A percentile compares a stretch with the other conserved stretches of the same genome.
Evolutionary conservation across 2,329 filamentous ascomycete genomes (phyloP).

Genomic region (Apiospora phragmitis): DNA sequence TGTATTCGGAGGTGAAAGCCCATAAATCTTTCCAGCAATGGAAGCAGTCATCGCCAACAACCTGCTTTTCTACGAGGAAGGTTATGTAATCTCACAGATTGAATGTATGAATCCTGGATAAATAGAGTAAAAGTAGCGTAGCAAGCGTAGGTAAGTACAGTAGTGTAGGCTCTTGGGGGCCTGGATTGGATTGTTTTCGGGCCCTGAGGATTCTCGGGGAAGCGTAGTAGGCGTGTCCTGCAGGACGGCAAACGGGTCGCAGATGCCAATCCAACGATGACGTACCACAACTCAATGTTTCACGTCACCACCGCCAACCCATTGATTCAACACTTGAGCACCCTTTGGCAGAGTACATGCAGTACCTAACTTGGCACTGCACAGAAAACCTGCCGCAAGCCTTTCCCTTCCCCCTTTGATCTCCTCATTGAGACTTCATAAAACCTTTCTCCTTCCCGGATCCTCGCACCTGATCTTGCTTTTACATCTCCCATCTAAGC

Average conservation of each 20-base stretch:
- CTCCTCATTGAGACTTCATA: background rate
- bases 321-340: constrained; percentile 14
- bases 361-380: background rate
- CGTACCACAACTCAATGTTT: constrained; percentile 14
- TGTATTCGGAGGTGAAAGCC: background rate
- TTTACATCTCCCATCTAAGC: background rate
- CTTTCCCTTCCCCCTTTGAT: constrained; percentile 3
- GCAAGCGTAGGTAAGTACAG: too few relatives aligned
- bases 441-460: constrained; percentile 5
- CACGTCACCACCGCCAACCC: constrained; percentile 15
- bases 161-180: background rate
- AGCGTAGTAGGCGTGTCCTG: background rate
- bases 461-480: background rate
- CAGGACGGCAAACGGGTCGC: background rate
- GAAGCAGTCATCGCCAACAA: background rate
- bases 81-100: constrained; percentile 1
- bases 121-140: background rate
- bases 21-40: background rate
- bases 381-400: constrained; percentile 1
- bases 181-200: background rate
- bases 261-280: constrained; percentile 12
- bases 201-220: background rate
- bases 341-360: background rate
- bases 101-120: background rate
- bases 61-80: background rate